Conservation (phyloP, 495 filamentous ascomycete genomes). For the Daldinia childiae region DNA sequence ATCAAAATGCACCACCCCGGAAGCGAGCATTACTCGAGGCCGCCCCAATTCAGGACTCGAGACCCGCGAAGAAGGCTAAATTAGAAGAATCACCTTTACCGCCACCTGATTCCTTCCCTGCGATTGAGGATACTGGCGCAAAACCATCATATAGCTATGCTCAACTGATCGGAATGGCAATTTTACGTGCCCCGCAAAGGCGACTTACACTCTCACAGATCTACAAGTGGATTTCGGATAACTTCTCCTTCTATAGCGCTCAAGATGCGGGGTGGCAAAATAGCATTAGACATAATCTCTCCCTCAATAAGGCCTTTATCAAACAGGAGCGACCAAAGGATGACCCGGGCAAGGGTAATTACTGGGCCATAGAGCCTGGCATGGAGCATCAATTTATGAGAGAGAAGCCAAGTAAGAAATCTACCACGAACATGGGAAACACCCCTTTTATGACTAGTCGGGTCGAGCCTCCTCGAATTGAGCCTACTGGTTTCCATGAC, state of each 20-base stretch:
- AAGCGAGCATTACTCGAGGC: constrained; percentile 79
- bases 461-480: constrained; percentile 51
- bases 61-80: constrained; percentile 69
- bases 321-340: constrained; percentile 97
- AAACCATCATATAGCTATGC: constrained; percentile 96
- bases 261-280: constrained; percentile 95
- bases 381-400: constrained; percentile 88
- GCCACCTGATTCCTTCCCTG: constrained; percentile 78
- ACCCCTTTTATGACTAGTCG: constrained; percentile 59
- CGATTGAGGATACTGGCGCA: constrained; percentile 82
- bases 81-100: constrained; percentile 67
- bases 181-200: constrained; percentile 83
- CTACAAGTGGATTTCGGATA: constrained; percentile 98
- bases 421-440: constrained; percentile 53
- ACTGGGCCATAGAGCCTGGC: constrained; percentile 92
- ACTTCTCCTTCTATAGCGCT: constrained; percentile 84
- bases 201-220: constrained; percentile 94
- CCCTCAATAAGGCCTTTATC: constrained; percentile 94
- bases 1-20: constrained; percentile 62
- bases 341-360: constrained; percentile 98
- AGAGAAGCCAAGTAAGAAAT: constrained; percentile 73
- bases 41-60: constrained; percentile 75
- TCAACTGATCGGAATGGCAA: constrained; percentile 96
- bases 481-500: constrained; percentile 42
- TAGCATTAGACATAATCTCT: constrained; percentile 98